phyloP scores from a whole-genome alignment of 2,329 filamentous ascomycete genomes.

The Claviceps humidiphila region DNA sequence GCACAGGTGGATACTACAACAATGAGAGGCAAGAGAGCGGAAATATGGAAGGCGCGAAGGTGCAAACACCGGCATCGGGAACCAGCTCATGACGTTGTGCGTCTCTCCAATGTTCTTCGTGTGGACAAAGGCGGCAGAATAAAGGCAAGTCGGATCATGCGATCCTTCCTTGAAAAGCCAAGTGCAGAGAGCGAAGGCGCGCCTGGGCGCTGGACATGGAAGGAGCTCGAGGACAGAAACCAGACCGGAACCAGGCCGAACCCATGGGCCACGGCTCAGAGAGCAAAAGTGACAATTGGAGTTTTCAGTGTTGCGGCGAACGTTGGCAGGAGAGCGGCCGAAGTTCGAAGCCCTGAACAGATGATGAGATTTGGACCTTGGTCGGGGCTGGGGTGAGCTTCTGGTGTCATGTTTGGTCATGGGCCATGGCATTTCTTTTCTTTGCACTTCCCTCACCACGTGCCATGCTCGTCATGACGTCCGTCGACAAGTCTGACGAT shows the following conservation, averaged over 20 bases:
- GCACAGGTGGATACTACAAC: background rate
- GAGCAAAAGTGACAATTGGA: background rate
- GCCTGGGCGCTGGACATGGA: background rate
- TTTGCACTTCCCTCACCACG: background rate
- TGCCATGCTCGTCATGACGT: constrained; percentile 2
- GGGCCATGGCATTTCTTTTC: constrained; percentile 1
- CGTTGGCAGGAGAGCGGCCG: background rate
- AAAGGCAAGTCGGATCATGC: background rate
- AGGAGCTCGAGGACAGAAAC: background rate
- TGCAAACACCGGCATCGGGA: too few species aligned
- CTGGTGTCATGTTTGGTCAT: background rate
- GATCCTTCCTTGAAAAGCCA: background rate
- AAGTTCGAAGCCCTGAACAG: background rate
- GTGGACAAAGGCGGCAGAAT: background rate
- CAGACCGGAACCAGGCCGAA: background rate
- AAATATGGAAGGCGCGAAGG: background rate
- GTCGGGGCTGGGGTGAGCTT: background rate
- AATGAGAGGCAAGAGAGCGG: background rate
- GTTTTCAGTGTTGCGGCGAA: background rate
- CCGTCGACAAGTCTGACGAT: constrained; percentile 4
- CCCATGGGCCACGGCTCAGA: background rate
- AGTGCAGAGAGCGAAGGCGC: background rate
- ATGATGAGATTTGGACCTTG: background rate
- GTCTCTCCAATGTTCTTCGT: background rate
- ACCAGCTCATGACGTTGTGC: too few species aligned